Base-by-base conservation (phyloP, 2,329 filamentous ascomycete genomes). In the Escovopsis sp. region DNA sequence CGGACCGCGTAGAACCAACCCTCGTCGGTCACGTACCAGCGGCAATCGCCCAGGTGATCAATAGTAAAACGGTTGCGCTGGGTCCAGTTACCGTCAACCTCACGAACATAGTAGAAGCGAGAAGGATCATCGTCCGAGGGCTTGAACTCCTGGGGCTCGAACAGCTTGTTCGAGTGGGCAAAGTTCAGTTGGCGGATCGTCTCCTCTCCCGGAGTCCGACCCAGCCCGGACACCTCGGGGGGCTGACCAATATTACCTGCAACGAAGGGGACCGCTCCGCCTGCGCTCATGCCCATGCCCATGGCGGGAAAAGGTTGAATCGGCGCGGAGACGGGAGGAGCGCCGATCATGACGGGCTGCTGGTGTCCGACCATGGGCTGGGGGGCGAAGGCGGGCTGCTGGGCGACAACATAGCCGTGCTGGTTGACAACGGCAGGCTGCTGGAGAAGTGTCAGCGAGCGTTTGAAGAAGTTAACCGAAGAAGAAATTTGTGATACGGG, bases 1-100 rank as follows among this genome's bases (percentile, higher is more conserved):
- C 73, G 68, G 40, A 75, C 67, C 45, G 75, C 75, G 51, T 80
- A 80, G 55, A 80, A 80, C 53, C 68, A 65, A 26, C 76, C 75
- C 43, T 70, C 65, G 40, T 69, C 63, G 45, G 67, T 68, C 43
- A 75, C 63, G 53, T 73, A 80, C 77, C 77, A 81, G 43, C 73
- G 68, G 50, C 66, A 68, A 42, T 68, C 63, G 26, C 68, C 69
- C 53, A 76, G 66, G 53, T 67, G 64, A 55, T 80, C 76, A 57
- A 81, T 75, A 42, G 73, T 71, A 57, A 68, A 67, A 30, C 75
- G 72, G 56, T 67, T 74, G 55, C 73, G 69, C 57, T 76, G 66
- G 33, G 69, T 71, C 70, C 70, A 80, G 45, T 70, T 67, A 40
- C 72, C 70, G 57, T 80, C 74, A 49, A 72, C 59, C 60, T 80